Base-by-base conservation (phyloP, 1,284 basidiomycete species). In the Neolentinus lepideus region DNA sequence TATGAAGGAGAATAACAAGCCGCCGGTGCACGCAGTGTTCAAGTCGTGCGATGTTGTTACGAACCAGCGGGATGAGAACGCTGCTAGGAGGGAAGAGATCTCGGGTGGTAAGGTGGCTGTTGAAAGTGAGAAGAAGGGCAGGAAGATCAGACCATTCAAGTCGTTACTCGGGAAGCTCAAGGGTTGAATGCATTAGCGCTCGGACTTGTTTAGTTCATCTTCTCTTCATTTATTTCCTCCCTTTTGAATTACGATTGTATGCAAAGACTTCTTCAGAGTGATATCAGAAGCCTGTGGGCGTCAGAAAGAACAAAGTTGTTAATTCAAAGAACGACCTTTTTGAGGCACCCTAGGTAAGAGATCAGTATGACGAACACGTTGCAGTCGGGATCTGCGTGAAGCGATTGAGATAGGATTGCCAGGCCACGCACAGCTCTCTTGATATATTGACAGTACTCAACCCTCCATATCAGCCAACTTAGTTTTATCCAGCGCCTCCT, bases 401-500 rank as follows among this genome's bases (percentile, higher is more conserved):
- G n/a, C n/a, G n/a, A n/a, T n/a, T n/a, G n/a, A n/a, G n/a, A n/a
- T n/a, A n/a, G n/a, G n/a, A n/a, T n/a, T n/a, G n/a, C n/a, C n/a
- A n/a, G n/a, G n/a, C n/a, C 29, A 31, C 29, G 29, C 29, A 31
- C 12, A 31, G 29, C 6, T 31, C 12, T 31, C 29, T 31, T 31
- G n/a, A n/a, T 31, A 31, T 4, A 6, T 31, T 12, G 12, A 6
- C 29, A 31, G 12, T 43, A n/a, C 3, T 72, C 67, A 89, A 24
- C 85, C 89, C 65, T 93, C 91, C 65, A 82, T 77, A 61, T 92
- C 90, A 43, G 79, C 85, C 51, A 84, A 70, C 57, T 78, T 74
- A 47, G 76, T 73, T 62, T 80, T 79, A 64, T 82, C 77, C 24
- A 84, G 69, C 25, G 78, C 78, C 33, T 82, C 80, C 33, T 79